Conservation (phyloP, 2,329 filamentous ascomycete species). For the Plenodomus lindquistii region DNA sequence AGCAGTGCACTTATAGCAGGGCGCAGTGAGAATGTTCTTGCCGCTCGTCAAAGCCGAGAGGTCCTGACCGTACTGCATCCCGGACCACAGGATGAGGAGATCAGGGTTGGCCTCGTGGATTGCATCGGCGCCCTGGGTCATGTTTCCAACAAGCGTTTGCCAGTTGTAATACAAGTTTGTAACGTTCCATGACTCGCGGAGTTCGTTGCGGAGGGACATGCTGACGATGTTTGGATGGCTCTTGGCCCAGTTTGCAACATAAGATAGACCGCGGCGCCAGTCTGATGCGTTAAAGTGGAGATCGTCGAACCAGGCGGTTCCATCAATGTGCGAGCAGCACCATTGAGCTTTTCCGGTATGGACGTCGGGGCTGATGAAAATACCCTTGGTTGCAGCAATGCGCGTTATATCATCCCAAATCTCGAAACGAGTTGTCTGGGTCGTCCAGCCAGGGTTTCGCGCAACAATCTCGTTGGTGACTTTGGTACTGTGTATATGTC, state of each 20-base stretch:
- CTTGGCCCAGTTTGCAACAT: conserved; percentile 57
- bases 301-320: conserved; percentile 62
- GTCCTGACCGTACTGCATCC: conserved; percentile 59
- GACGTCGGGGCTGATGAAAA: conserved; percentile 39
- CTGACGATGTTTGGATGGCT: conserved; percentile 57
- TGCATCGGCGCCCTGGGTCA: conserved; percentile 52
- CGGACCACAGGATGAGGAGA: conserved; percentile 59
- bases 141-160: conserved; percentile 44
- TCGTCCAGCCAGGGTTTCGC: conserved; percentile 44
- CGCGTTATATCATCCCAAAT: conserved; percentile 39
- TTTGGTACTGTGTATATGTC: conserved; percentile 23
- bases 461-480: conserved; percentile 44
- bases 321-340: conserved; percentile 50
- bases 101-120: conserved; percentile 59
- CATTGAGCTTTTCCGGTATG: conserved; percentile 38
- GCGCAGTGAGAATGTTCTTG: conserved; percentile 42
- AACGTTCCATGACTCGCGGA: conserved; percentile 45
- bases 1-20: conserved; percentile 47
- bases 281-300: conserved; percentile 58
- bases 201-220: conserved; percentile 63
- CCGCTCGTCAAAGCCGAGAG: conserved; percentile 48
- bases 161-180: conserved; percentile 36
- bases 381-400: conserved; percentile 32
- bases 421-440: conserved; percentile 46
- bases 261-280: conserved; percentile 58